Conservation (phyloP, 352 stramenopile species). For the Hyaloperonospora arabidopsidis region DNA sequence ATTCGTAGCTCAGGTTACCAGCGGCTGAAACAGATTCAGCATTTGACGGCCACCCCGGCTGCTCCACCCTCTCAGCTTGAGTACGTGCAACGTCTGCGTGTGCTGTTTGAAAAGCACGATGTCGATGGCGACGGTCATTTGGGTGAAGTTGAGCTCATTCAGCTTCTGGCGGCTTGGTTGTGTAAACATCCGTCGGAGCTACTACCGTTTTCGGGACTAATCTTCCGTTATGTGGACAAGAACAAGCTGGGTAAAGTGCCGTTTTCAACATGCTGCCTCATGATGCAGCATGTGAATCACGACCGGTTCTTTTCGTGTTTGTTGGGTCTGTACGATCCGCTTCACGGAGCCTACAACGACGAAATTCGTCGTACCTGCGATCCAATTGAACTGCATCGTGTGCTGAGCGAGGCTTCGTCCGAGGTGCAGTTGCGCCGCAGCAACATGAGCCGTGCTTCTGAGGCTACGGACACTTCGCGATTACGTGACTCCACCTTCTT, state of each 20-base stretch:
- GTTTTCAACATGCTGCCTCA: conserved; percentile 79
- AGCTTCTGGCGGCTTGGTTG: conserved; percentile 76
- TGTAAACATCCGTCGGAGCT: conserved; percentile 77
- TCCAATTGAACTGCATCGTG: conserved; percentile 54
- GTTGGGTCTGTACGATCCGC: conserved; percentile 71
- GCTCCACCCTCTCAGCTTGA: conserved; percentile 68
- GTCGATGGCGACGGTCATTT: conserved; percentile 54
- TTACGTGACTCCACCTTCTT: conserved; percentile 74
- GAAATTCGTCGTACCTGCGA: conserved; percentile 59
- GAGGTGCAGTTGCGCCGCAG: conserved; percentile 49
- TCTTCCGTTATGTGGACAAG: conserved; percentile 88
- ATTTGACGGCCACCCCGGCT: conserved; percentile 46
- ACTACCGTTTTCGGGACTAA: conserved; percentile 72
- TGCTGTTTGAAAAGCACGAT: conserved; percentile 79
- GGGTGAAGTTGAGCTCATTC: conserved; percentile 56
- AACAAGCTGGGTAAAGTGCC: conserved; percentile 67
- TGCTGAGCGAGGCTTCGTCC: conserved; percentile 68
- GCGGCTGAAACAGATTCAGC: conserved; percentile 70
- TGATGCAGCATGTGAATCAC: conserved; percentile 85
- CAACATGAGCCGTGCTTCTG: conserved; percentile 31
- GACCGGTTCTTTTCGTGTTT: conserved; percentile 84
- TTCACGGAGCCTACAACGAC: conserved; percentile 68
- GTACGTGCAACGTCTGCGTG: conserved; percentile 73
- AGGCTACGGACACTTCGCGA: conserved; percentile 31
- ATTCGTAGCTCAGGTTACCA: conserved; percentile 70